A percentile compares a stretch with the other conserved stretches of the same genome.
These are phyloP conservation scores for Warburgia ugandensis DNA, from an alignment of 164 flowering plant species.

Conservation along the genomic window DNA sequence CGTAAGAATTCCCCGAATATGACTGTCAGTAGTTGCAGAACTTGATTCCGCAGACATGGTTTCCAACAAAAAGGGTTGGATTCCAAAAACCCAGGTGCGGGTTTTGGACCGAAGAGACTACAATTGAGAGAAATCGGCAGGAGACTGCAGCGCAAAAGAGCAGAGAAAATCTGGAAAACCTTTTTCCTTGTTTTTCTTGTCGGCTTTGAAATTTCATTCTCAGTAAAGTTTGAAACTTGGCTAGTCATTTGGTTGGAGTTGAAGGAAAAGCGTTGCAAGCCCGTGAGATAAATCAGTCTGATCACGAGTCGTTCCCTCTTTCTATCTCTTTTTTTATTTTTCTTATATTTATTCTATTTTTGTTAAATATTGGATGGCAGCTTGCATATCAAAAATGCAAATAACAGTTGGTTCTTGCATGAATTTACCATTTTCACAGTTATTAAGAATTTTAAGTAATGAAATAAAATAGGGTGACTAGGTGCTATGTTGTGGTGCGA, in stretches of 20 bases:
- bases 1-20: conserved; percentile 48
- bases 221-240: background rate
- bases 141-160: background rate
- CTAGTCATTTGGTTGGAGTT: background rate
- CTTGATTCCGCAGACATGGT: conserved; percentile 32
- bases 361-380: background rate
- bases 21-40: conserved; percentile 31
- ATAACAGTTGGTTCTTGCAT: no score
- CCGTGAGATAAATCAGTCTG: background rate
- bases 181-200: background rate
- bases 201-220: background rate
- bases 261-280: background rate
- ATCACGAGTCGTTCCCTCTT: background rate
- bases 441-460: no score
- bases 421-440: no score
- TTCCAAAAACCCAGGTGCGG: conserved; percentile 1
- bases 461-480: no score
- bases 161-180: background rate
- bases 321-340: background rate
- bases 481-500: no score
- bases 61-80: background rate
- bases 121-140: background rate
- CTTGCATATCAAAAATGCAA: background rate
- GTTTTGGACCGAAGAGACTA: background rate
- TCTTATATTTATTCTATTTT: background rate